Evolutionary conservation across 805 yeast species (phyloP), one percentile per base, ranked within the genome.

Genomic region (Wickerhamiella galacta): DNA sequence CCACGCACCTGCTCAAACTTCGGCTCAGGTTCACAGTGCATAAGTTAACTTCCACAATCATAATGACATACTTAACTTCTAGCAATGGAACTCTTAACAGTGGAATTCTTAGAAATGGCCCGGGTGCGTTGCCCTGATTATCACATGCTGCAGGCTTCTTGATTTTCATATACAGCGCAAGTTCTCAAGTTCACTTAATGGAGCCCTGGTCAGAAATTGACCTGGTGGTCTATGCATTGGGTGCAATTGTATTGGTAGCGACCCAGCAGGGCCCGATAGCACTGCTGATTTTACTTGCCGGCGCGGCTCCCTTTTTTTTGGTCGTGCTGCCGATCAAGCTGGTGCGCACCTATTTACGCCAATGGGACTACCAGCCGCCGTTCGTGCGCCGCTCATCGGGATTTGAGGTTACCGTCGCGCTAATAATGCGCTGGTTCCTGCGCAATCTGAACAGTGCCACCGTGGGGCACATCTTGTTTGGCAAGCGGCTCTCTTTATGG

Each of bases 291-390:
- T 20, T 33, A 15, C 23, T 33, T 3, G 21, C 21, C 3, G 38
- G 38, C 15, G 34, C 31, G 12, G n/a, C 19, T 20, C 33, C 36
- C 16, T 25, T 22, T 31, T 16, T 37, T 30, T 34, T 42, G 11
- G 12, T 51, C 5, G 25, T 34, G 19, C 36, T 52, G 26, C 58
- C 58, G 2, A 10, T 34, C n/a, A 30, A 38, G 8, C 27, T 41
- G 4, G 19, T 48, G 12, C 32, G 39, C 15, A 33, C 39, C 30
- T 49, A 44, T 25, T n/a, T n/a, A n/a, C n/a, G n/a, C n/a, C n/a
- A n/a, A n/a, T n/a, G n/a, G n/a, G 52, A 48, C 25, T 39, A 45
- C 28, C 41, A 49, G 25, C 28, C 36, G 8, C 40, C 48, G 9
- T 44, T 36, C 24, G 40, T 44, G 12, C 37, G 47, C 12, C 42